Base-by-base conservation (phyloP, 1,139 yeast genomes). In the Geotrichum klebahnii region DNA sequence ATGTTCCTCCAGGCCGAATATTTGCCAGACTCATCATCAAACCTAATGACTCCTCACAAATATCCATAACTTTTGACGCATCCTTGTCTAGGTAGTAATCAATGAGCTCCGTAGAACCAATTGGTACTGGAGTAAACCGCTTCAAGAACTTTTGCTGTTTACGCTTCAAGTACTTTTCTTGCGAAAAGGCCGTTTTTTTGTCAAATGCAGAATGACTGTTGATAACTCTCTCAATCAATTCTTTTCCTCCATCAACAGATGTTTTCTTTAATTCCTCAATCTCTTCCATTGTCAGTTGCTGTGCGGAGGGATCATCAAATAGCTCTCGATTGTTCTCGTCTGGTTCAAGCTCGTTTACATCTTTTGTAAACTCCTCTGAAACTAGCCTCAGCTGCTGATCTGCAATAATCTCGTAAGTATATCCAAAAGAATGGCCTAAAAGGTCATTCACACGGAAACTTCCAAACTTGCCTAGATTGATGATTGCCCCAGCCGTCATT, bases 401-500 rank as follows among this genome's bases (percentile, higher is more conserved):
- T 44, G 80, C 85, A 28, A 75, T 64, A 38, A 92, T 84, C 64
- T 92, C 97, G 68, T 92, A 92, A 0, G 95, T 81, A 60, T 85
- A 90, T 1, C 98, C 98, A 60, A 79, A 84, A 3, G 92, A 85
- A 61, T 75, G 82, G 1, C 96, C 97, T 33, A 92, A 64, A 14
- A 92, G 77, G 51, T 80, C 84, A 58, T 82, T 79, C 3, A 84
- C 88, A 39, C 76, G 72, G 66, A 94, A 92, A 1, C 82, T 72
- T 6, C 98, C 99, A 67, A 92, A 94, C 66, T 92, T 92, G 1
- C 98, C 98, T 57, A 94, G 71, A 51, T 80, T 79, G 14, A 92
- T 74, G 5, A 77, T 65, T 0, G 82, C 80, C 32, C 78, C 81
- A 1, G 78, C 75, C 46, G 73, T 76, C 52, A 89, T 69, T 59